A percentile compares a stretch with the other conserved stretches of the same genome.
Evolutionary conservation across 2,329 filamentous ascomycete species (phyloP).

Genomic region (Phoma sp.): DNA sequence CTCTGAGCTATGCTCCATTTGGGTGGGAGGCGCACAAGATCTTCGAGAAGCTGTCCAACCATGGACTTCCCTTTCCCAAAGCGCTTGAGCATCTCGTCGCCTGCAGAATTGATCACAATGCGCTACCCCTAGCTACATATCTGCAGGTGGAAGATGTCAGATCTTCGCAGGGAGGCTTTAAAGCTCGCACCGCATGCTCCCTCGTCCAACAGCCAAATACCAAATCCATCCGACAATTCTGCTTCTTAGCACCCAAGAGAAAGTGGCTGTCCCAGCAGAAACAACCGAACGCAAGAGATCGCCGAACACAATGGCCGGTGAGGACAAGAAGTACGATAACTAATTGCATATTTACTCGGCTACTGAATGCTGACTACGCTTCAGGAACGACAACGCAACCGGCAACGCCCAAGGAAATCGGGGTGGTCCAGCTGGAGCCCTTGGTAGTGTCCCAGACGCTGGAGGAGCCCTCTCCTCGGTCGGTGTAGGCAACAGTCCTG

Average conservation of each 20-base stretch:
- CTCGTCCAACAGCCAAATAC: background rate
- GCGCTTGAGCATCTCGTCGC: background rate
- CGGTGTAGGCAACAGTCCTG: background rate
- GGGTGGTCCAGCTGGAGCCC: constrained; percentile 5
- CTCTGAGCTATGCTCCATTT: constrained; percentile 8
- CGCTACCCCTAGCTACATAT: constrained; percentile 8
- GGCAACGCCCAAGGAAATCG: constrained; percentile 11
- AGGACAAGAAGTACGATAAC: constrained; percentile 8
- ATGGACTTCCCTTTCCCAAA: background rate
- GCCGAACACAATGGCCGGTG: constrained; percentile 11
- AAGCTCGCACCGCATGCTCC: background rate
- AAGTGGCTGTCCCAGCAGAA: constrained; percentile 7
- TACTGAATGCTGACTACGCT: background rate
- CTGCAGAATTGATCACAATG: background rate
- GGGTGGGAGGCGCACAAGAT: background rate
- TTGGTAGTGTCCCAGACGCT: constrained; percentile 16
- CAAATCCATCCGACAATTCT: background rate
- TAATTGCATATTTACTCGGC: too few species aligned
- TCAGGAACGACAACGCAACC: background rate
- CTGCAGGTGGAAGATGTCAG: background rate
- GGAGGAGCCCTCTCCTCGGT: constrained; percentile 14
- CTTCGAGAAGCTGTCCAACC: constrained; percentile 9
- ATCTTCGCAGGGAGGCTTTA: background rate
- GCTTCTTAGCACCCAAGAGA: background rate
- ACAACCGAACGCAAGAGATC: background rate